Conservation (phyloP, 169 alveolate species). For the Cryptosporidium baileyi region DNA sequence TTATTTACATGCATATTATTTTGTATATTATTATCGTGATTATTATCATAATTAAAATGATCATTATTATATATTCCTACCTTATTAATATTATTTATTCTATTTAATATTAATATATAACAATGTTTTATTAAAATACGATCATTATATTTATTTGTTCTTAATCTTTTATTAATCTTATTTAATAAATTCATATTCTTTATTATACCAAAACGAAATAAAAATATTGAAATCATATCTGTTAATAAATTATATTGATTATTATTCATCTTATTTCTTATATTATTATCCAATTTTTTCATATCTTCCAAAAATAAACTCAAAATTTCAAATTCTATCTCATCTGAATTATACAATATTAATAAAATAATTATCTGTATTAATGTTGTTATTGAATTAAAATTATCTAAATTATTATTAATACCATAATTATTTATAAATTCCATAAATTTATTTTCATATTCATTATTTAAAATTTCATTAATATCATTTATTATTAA, state of each 20-base stretch:
- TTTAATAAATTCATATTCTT: neutral
- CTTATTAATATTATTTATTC: too few relatives aligned
- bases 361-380: neutral
- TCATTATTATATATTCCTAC: too few relatives aligned
- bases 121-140: neutral
- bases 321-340: conserved; percentile 6
- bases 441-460: neutral
- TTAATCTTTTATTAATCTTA: conserved; percentile 5
- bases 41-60: neutral
- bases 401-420: neutral
- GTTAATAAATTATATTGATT: neutral
- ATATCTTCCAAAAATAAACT: neutral
- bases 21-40: neutral
- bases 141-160: neutral
- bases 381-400: conserved; percentile 17
- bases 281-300: conserved; percentile 6
- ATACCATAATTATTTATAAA: neutral
- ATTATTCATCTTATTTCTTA: neutral
- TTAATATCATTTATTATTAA: neutral
- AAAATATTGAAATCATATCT: neutral
- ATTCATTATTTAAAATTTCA: neutral
- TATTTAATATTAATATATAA: too few relatives aligned
- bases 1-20: neutral
- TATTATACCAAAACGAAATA: neutral
- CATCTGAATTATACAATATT: neutral